phyloP scores from a whole-genome alignment of 192 early-diverging fungal genomes.

The Entomortierella beljakovae region DNA sequence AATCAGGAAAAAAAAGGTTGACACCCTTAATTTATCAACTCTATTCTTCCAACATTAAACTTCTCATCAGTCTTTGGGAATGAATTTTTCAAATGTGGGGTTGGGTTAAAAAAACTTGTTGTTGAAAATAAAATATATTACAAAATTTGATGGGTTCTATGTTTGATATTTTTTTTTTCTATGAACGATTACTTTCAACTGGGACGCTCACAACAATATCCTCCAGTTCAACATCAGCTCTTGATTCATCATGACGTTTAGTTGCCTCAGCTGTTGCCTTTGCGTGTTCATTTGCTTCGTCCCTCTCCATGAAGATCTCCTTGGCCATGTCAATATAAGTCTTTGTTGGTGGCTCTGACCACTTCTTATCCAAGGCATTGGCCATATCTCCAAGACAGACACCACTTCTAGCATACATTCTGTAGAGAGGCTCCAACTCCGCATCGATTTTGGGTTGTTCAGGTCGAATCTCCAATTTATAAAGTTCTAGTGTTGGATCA shows the following conservation, averaged over 20 bases:
- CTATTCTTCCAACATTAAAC: too few species aligned
- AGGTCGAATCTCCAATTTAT: constrained; percentile 59
- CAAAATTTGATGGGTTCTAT: neutral
- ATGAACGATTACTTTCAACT: neutral
- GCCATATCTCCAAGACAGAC: constrained; percentile 56
- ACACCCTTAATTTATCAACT: too few species aligned
- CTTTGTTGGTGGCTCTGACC: constrained; percentile 49
- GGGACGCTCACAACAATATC: constrained; percentile 36
- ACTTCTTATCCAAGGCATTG: constrained; percentile 54
- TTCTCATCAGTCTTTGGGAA: too few species aligned
- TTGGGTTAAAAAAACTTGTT: too few species aligned
- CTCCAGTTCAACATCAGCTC: constrained; percentile 33
- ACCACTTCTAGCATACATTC: constrained; percentile 57
- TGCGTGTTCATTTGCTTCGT: constrained; percentile 35
- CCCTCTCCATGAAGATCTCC: constrained; percentile 44
- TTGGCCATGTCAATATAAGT: constrained; percentile 50
- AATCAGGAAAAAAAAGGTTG: too few species aligned
- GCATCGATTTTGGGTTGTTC: constrained; percentile 59
- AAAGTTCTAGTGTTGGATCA: constrained; percentile 48
- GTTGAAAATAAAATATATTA: neutral
- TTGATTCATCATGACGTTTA: constrained; percentile 29
- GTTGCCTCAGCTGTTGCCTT: constrained; percentile 24
- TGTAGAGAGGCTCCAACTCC: constrained; percentile 48
- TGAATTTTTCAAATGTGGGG: too few species aligned
- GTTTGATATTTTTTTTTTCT: too few species aligned